These are phyloP conservation scores for Calonectria pteridis DNA, from an alignment of 2,329 filamentous ascomycete genomes.

Conservation along the genomic window DNA sequence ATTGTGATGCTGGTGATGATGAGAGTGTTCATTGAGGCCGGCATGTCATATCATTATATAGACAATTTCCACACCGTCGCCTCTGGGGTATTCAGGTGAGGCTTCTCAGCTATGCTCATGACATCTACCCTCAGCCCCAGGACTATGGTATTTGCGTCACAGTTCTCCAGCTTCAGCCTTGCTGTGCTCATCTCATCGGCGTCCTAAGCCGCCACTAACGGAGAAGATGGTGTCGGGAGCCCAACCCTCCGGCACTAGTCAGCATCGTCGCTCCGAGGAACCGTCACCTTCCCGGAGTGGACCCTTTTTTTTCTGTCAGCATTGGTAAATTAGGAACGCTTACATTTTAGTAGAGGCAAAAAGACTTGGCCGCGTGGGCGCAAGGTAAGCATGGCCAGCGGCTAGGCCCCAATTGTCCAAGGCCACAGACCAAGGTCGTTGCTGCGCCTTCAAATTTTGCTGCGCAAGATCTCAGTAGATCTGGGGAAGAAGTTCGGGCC, in stretches of 20 bases:
- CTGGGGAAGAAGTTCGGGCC: constrained; percentile 20
- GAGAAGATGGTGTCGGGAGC: not conserved
- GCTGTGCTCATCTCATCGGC: constrained; percentile 19
- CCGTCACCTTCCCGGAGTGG: constrained; percentile 1
- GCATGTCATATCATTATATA: constrained; percentile 40
- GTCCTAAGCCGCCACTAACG: constrained; percentile 16
- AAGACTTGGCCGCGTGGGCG: not conserved
- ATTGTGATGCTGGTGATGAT: constrained; percentile 33
- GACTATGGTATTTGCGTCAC: constrained; percentile 1
- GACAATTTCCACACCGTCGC: not conserved
- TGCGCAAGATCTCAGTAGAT: constrained; percentile 14
- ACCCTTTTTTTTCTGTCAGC: not conserved
- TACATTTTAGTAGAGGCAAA: not conserved
- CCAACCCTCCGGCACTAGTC: constrained; percentile 5
- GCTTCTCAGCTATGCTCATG: constrained; percentile 9
- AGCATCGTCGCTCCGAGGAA: constrained; percentile 17
- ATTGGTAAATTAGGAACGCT: not conserved
- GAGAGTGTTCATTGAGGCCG: constrained; percentile 20
- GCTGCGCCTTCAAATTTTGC: constrained; percentile 15
- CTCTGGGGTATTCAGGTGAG: not conserved
- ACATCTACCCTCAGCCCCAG: constrained; percentile 1
- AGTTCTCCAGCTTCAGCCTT: constrained; percentile 13
- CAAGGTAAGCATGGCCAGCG: constrained; percentile 21
- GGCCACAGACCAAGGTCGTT: not conserved
- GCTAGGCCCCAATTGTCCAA: constrained; percentile 16